phyloP scores from a whole-genome alignment of 2,329 filamentous ascomycete genomes.

The Myriosclerotinia duriaeana region DNA sequence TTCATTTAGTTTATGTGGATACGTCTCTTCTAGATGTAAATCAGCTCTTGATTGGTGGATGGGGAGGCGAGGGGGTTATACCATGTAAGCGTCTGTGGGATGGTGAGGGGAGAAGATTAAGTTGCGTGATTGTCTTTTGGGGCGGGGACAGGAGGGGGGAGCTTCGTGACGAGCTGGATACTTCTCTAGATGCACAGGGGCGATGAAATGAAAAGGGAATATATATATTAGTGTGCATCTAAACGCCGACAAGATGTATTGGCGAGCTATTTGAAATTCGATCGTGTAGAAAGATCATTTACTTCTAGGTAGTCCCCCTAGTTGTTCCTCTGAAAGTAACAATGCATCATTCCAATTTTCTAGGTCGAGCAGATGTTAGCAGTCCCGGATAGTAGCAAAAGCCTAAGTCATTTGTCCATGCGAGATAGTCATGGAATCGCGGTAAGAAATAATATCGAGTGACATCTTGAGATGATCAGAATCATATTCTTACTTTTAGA shows the following conservation, averaged over 20 bases:
- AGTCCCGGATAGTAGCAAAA: neutral
- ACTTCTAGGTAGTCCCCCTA: neutral
- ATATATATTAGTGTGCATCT: neutral
- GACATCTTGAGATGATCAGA: neutral
- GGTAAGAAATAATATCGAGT: neutral
- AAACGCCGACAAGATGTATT: neutral
- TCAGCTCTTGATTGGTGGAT: neutral
- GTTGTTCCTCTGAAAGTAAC: neutral
- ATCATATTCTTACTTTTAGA: neutral
- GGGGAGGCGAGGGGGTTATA: constrained; percentile 38
- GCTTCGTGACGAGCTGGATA: neutral
- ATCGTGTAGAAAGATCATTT: neutral
- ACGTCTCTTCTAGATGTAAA: constrained; percentile 13
- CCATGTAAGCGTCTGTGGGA: constrained; percentile 49
- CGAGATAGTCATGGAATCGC: neutral
- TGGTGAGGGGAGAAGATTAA: constrained; percentile 40
- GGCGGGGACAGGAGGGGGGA: neutral
- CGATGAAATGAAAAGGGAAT: neutral
- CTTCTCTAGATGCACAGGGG: neutral
- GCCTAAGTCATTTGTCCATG: neutral
- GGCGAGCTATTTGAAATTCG: no score
- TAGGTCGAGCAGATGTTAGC: neutral
- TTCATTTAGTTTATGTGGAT: constrained; percentile 18
- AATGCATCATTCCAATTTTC: neutral
- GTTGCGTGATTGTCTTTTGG: constrained; percentile 15